Percentiles rank a stretch among this genome's conserved stretches.
Evolutionary conservation across 331 rosid genomes (phyloP).

Genomic region (Malus hybrid): DNA sequence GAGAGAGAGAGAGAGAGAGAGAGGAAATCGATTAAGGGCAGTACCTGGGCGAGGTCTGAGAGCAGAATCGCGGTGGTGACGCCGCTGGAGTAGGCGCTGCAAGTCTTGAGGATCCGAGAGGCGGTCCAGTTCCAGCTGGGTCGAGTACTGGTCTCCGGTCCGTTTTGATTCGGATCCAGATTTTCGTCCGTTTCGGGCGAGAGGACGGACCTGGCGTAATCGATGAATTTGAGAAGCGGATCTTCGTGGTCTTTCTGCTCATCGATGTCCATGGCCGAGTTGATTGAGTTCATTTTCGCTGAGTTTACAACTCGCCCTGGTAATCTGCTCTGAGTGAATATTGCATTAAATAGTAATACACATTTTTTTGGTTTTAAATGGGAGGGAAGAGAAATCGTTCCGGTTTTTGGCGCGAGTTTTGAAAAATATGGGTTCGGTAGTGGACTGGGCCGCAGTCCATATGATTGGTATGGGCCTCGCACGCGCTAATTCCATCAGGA

Average conservation of each 20-base stretch:
- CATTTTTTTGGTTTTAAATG: background rate
- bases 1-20: too few species aligned
- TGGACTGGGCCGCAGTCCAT: background rate
- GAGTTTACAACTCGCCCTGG: background rate
- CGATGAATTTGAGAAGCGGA: constrained; percentile 61
- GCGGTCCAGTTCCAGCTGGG: constrained; percentile 84
- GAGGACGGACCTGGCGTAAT: constrained; percentile 57
- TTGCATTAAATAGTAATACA: background rate
- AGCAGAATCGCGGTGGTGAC: constrained; percentile 84
- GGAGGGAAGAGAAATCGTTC: background rate
- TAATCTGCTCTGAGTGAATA: background rate
- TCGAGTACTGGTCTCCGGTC: constrained; percentile 8
- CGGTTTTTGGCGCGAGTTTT: constrained; percentile 10
- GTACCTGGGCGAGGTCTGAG: constrained; percentile 74
- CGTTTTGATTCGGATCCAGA: constrained; percentile 26
- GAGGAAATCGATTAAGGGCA: background rate
- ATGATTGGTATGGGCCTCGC: background rate
- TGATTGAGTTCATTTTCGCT: constrained; percentile 14
- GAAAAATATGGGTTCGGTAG: background rate
- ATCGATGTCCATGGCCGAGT: constrained; percentile 47
- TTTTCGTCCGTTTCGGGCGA: constrained; percentile 35
- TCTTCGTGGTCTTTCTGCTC: constrained; percentile 23
- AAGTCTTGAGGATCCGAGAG: constrained; percentile 73
- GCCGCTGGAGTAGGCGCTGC: constrained; percentile 74
- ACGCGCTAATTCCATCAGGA: background rate